phyloP scores from a whole-genome alignment of 495 filamentous ascomycete genomes.

The Cetradonia linearis region DNA sequence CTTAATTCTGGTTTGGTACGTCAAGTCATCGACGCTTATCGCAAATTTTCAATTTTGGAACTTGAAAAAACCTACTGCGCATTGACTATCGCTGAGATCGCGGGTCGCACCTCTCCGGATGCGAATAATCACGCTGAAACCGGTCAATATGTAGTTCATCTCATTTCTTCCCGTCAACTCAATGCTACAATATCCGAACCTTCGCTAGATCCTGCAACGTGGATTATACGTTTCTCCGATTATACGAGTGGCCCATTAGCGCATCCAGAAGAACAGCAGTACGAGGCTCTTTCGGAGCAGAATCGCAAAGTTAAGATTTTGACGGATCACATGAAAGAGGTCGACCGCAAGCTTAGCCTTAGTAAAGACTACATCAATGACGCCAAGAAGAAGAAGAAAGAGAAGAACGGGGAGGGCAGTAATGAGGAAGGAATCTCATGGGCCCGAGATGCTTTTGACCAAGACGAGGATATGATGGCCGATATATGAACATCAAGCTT shows the following conservation, averaged over 20 bases:
- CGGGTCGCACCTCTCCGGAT: conserved; percentile 29
- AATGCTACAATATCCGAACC: conserved; percentile 43
- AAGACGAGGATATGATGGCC: conserved; percentile 63
- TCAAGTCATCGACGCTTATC: conserved; percentile 40
- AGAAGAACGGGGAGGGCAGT: conserved; percentile 25
- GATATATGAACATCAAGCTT: conserved; percentile 27
- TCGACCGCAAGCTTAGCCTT: conserved; percentile 45
- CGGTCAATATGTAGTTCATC: conserved; percentile 40
- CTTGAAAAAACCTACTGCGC: conserved; percentile 40
- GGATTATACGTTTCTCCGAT: conserved; percentile 32
- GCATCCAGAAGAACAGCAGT: conserved; percentile 38
- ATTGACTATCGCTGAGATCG: conserved; percentile 37
- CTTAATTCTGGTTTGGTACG: conserved; percentile 46
- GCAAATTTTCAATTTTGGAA: conserved; percentile 36
- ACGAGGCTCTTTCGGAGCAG: conserved; percentile 33
- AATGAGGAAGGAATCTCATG: conserved; percentile 18
- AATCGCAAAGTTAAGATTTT: conserved; percentile 33
- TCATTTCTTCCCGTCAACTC: conserved; percentile 46
- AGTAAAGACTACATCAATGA: conserved; percentile 51
- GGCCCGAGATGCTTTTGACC: conserved; percentile 34
- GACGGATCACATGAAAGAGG: conserved; percentile 36
- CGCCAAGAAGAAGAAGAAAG: conserved; percentile 38
- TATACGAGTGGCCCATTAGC: conserved; percentile 16
- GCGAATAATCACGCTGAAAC: conserved; percentile 35
- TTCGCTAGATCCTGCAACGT: conserved; percentile 35